These are phyloP conservation scores for Euphorbia tirucalli DNA, from an alignment of 345 rosid genomes.

Conservation along the genomic window DNA sequence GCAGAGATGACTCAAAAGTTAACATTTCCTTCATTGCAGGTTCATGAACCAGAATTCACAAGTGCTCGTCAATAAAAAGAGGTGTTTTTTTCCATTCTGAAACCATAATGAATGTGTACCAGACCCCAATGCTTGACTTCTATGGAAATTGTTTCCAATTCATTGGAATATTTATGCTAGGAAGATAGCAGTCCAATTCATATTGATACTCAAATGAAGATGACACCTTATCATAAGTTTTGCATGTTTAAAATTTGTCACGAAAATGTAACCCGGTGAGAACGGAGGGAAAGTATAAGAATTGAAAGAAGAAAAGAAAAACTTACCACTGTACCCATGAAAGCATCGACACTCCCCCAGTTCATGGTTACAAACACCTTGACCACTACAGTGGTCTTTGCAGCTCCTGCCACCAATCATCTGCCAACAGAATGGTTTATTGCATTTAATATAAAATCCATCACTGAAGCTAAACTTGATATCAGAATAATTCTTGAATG, in stretches of 20 bases:
- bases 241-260: background rate
- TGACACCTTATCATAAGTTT: background rate
- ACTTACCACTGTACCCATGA: slow-evolving; percentile 78
- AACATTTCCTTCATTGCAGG: background rate
- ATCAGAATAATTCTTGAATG: background rate
- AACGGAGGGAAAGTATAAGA: background rate
- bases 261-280: background rate
- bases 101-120: background rate
- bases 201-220: background rate
- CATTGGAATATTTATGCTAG: background rate
- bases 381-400: slow-evolving; percentile 65
- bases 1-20: background rate
- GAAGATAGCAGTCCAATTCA: background rate
- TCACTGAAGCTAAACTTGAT: background rate
- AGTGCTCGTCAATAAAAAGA: background rate
- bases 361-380: slow-evolving; percentile 84
- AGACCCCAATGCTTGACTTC: background rate
- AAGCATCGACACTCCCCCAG: slow-evolving; percentile 82
- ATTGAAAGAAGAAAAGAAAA: background rate
- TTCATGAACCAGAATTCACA: background rate
- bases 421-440: slow-evolving; percentile 39
- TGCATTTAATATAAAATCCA: background rate
- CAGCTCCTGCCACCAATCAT: slow-evolving; percentile 68
- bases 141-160: background rate
- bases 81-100: background rate